Conservation (phyloP, 441 rosid genomes). For the Gossypium davidsonii region DNA sequence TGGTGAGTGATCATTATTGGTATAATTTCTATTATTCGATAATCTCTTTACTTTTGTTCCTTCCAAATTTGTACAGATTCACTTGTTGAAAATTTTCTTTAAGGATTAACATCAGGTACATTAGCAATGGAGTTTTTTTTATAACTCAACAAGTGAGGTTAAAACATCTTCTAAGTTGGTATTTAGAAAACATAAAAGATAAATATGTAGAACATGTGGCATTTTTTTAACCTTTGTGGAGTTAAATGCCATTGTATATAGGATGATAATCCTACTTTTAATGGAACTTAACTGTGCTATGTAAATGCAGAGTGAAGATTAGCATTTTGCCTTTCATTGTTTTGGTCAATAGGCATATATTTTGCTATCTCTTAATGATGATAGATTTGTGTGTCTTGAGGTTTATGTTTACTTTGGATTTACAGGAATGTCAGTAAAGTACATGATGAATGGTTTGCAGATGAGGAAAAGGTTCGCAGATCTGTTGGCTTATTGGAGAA, state of each 20-base stretch:
- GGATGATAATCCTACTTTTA: background rate
- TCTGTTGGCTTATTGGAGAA: constrained; percentile 60
- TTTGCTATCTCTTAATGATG: background rate
- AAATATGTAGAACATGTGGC: background rate
- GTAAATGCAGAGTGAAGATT: background rate
- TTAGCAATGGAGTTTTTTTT: background rate
- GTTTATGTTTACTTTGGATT: constrained; percentile 8
- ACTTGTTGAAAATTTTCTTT: background rate
- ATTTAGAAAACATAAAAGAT: background rate
- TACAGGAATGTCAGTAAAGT: constrained; percentile 67
- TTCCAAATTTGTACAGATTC: background rate
- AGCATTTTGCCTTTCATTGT: background rate
- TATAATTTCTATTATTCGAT: background rate
- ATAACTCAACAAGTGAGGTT: background rate
- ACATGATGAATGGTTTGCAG: constrained; percentile 78
- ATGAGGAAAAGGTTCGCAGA: constrained; percentile 55
- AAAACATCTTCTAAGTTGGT: background rate
- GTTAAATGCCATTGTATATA: background rate
- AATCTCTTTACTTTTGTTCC: background rate
- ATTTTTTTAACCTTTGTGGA: background rate
- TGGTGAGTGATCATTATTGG: constrained; percentile 32
- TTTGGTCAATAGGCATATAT: background rate
- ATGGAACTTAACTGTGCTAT: background rate
- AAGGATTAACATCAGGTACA: background rate
- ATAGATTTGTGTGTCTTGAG: background rate